Base-by-base conservation (phyloP, 352 stramenopile species). In the Globisporangium middletonii region DNA sequence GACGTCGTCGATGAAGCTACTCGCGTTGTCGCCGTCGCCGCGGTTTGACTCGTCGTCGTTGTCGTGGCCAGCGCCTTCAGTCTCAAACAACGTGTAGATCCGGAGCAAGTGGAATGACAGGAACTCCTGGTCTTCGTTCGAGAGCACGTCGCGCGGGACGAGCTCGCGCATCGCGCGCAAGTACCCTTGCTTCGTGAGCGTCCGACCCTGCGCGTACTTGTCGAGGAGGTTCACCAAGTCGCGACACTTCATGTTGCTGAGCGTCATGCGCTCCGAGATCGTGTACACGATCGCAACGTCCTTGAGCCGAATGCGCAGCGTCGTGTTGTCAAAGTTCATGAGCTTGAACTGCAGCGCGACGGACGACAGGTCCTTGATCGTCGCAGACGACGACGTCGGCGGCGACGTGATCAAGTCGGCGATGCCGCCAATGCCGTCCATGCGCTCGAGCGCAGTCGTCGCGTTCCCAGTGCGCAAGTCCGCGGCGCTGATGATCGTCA, bases 241-340 rank as follows among this genome's bases (percentile, higher is more conserved):
- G 49, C 86, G 73, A 28, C 71, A 79, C 16, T 72, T 64, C 64
- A 92, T 81, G 23, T 65, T 71, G 59, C 81, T 86, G n/a, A 93
- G 75, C 15, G 83, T 85, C 77, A 95, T 86, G 37, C 83, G 80
- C 53, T 95, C 85, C 0, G 85, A 86, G 37, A 95, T 90, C 6
- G 83, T 95, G 64, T 92, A 95, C 18, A 95, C 81, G 46, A 92
- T 90, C 0, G 85, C 85, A 0, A 95, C 83, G 48, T 95, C 85
- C 53, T 92, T 91, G 16, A 95, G 59, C 4, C 85, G 83, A 63
- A 95, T 93, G 11, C 80, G 78, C 28, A 95, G 62, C 3, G 73
- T 76, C 19, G 75, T 91, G 53, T 86, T 89, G 60, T 94, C 84
- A 57, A 88, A 94, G 48, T 68, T 91, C 11, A 80, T 95, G n/a